Base-by-base conservation (phyloP, 176 grass and related monocot species). In the Phyllostachys edulis region DNA sequence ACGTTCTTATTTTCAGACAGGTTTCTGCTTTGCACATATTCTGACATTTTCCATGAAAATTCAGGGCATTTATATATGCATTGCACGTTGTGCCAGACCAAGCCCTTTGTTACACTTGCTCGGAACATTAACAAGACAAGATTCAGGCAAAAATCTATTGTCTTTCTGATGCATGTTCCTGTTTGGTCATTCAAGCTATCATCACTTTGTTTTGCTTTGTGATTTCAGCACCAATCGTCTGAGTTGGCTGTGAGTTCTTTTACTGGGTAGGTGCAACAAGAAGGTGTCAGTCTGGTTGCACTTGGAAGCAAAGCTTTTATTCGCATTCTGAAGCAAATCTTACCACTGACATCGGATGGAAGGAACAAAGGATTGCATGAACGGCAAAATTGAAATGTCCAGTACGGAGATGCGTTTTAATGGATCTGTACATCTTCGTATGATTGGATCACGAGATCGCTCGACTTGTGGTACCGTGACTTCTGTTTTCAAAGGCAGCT, bases 41-140 rank as follows among this genome's bases (percentile, higher is more conserved):
- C 61, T 67, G 69, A 5, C 7, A 39, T 80, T 73, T 75, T 46
- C 14, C 60, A 81, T 81, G 6, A 47, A 14, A 50, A 50, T 82
- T 24, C 11, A 60, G 39, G 50, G 26, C 63, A 82, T 82, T 87
- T 87, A 82, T 76, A 87, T 87, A 87, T 82, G 62, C 10, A 39
- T 26, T 67, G 26, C 24, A 23, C 63, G 20, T 38, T 81, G 63
- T 47, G 62, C 9, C 39, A 16, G 49, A 69, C 2, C 18, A 76
- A 21, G 21, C 40, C 27, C 71, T 69, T 69, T 24, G 3, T 46
- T 82, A 76, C 69, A 57, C 64, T 57, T 66, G n/a, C n/a, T 20
- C 49, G 38, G 62, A 17, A 68, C 36, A 39, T 37, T 60, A 87
- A 16, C 8, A 23, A 46, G 1, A 45, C 27, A 37, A 59, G 41